These are phyloP conservation scores for Croton setiger DNA, from an alignment of 441 rosid genomes.

Conservation along the genomic window DNA sequence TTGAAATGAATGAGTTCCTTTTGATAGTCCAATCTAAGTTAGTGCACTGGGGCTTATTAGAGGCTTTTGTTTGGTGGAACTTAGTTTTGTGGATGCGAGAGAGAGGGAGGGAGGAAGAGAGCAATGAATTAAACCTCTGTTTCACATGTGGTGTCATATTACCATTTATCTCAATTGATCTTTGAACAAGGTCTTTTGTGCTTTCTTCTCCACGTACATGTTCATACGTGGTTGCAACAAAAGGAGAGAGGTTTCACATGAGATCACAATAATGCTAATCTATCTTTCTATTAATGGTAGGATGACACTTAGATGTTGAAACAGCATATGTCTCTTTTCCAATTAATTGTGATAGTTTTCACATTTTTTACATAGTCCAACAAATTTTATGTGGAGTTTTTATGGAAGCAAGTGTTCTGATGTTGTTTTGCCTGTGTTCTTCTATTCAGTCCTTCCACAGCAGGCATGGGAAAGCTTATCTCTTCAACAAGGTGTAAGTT, in stretches of 20 bases:
- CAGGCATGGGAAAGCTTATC: constrained; percentile 97
- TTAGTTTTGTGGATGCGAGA: not conserved
- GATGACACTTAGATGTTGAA: not conserved
- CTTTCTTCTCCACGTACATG: not conserved
- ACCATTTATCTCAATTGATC: not conserved
- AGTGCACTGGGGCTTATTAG: not conserved
- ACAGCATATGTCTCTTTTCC: not conserved
- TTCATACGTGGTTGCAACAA: not conserved
- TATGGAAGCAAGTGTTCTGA: constrained; percentile 35
- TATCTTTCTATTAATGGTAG: not conserved
- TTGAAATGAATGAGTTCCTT: not conserved
- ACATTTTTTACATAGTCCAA: not conserved
- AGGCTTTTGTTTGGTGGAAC: not conserved
- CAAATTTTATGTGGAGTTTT: constrained; percentile 13
- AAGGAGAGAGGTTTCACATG: not conserved
- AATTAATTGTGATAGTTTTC: not conserved
- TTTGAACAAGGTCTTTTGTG: not conserved
- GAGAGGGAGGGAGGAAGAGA: not conserved
- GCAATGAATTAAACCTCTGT: not conserved
- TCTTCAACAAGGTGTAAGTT: constrained; percentile 97
- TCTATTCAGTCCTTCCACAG: constrained; percentile 66
- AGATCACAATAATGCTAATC: not conserved
- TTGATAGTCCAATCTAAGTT: not conserved
- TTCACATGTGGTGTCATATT: not conserved
- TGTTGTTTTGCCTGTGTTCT: constrained; percentile 30